Percentiles rank a stretch among this genome's conserved stretches.
phyloP scores from a whole-genome alignment of 2,329 filamentous ascomycete species.

The Amesomyces nigricolor region DNA sequence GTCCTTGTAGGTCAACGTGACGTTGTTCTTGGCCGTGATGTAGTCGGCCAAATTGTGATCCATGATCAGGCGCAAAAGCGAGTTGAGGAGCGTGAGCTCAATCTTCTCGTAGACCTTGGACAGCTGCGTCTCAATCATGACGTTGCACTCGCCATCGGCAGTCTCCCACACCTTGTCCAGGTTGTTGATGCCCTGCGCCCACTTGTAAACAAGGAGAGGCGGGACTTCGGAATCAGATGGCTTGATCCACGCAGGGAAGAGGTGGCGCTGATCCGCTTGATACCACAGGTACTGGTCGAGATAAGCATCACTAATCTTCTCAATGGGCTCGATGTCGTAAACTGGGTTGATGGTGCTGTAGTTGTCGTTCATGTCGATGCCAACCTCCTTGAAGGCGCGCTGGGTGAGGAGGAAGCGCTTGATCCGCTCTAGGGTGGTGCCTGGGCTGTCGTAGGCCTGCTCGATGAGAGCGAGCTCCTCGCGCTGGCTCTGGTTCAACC shows the following conservation, averaged over 20 bases:
- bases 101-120: constrained; percentile 99
- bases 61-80: constrained; percentile 91
- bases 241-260: constrained; percentile 99
- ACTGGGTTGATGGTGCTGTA: constrained; percentile 99
- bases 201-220: constrained; percentile 91
- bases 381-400: constrained; percentile 97
- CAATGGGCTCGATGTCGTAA: constrained; percentile 97
- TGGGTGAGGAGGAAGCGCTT: constrained; percentile 97
- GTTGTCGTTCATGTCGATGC: constrained; percentile 99
- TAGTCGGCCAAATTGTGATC: constrained; percentile 99
- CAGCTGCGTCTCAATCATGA: constrained; percentile 95
- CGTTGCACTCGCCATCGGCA: constrained; percentile 90
- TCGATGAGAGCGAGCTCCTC: constrained; percentile 96
- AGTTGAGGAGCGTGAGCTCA: constrained; percentile 90
- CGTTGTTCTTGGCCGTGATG: constrained; percentile 99
- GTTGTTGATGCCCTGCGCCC: constrained; percentile 99
- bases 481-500: constrained; percentile 93
- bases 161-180: constrained; percentile 92
- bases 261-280: constrained; percentile 91
- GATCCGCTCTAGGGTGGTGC: constrained; percentile 90
- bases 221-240: constrained; percentile 97
- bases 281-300: constrained; percentile 99
- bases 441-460: constrained; percentile 95
- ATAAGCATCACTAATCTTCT: constrained; percentile 99
- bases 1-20: constrained; percentile 98